phyloP scores from a whole-genome alignment of 441 rosid species.

The Euphorbia corollata region DNA sequence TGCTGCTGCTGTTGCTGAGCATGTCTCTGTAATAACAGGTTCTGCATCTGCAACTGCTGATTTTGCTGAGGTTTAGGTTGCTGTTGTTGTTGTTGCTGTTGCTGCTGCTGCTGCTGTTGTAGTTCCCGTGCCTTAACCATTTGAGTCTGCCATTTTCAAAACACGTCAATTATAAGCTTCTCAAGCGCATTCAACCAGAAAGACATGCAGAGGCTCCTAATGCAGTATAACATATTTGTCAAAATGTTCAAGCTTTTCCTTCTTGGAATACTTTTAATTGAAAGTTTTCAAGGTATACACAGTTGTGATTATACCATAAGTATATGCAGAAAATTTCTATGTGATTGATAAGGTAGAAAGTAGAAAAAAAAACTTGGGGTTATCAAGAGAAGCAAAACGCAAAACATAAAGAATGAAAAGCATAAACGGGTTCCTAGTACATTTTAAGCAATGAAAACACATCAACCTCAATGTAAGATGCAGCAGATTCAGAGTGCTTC shows the following conservation, averaged over 20 bases:
- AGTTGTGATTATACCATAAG: neutral
- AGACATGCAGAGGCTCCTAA: neutral
- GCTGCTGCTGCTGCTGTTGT: constrained; percentile 51
- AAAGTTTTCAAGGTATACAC: neutral
- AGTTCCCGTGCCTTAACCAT: constrained; percentile 61
- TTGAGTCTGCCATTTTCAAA: constrained; percentile 49
- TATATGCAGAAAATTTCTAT: neutral
- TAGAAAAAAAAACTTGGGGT: neutral
- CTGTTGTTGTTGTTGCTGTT: constrained; percentile 40
- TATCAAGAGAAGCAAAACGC: neutral
- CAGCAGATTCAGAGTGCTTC: constrained; percentile 41
- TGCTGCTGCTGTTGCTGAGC: constrained; percentile 40
- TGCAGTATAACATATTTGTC: neutral
- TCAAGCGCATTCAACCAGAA: neutral
- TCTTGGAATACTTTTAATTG: neutral
- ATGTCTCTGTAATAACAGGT: constrained; percentile 37
- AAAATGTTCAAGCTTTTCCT: neutral
- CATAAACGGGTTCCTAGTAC: neutral
- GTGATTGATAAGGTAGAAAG: neutral
- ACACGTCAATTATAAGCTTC: constrained; percentile 15
- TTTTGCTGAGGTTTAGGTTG: constrained; percentile 39
- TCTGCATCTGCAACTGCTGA: constrained; percentile 40
- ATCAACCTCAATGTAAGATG: constrained; percentile 42
- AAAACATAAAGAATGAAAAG: neutral
- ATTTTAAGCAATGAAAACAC: neutral